phyloP scores from a whole-genome alignment of 768 basidiomycete genomes.

The Hemileccinum impolitum region DNA sequence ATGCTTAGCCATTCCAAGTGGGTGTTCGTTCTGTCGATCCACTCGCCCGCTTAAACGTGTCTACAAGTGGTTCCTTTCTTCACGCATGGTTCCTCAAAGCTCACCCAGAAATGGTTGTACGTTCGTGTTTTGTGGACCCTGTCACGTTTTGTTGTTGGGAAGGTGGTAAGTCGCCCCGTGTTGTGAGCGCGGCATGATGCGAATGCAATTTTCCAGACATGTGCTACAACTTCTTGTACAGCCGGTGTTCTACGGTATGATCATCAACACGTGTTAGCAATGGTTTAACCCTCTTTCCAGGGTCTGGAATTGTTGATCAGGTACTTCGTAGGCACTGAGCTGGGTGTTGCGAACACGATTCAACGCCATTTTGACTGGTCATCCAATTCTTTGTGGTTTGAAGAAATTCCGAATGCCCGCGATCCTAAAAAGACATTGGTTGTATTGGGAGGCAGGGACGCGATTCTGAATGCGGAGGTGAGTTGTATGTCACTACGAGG shows the following conservation, averaged over 20 bases:
- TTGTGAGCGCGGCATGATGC: neutral
- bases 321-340: constrained; percentile 85
- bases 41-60: constrained; percentile 5
- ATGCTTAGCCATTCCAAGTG: constrained; percentile 89
- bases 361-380: constrained; percentile 84
- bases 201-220: constrained; percentile 49
- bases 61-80: constrained; percentile 65
- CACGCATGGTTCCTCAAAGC: constrained; percentile 91
- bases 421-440: constrained; percentile 67
- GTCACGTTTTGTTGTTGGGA: constrained; percentile 93
- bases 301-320: constrained; percentile 77
- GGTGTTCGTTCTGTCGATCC: constrained; percentile 18
- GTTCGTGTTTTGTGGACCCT: constrained; percentile 91
- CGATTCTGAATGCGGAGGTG: constrained; percentile 73
- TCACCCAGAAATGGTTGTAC: constrained; percentile 59
- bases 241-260: constrained; percentile 56
- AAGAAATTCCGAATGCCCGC: constrained; percentile 79
- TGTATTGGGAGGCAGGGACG: constrained; percentile 80
- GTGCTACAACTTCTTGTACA: constrained; percentile 89
- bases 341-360: constrained; percentile 84
- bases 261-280: constrained; percentile 3
- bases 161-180: constrained; percentile 55
- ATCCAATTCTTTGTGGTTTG: constrained; percentile 85
- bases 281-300: constrained; percentile 35
- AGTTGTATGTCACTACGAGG: constrained; percentile 7